These are phyloP conservation scores for Miscanthus lutarioriparius DNA, from an alignment of 176 grass and related monocot species.

Conservation along the genomic window DNA sequence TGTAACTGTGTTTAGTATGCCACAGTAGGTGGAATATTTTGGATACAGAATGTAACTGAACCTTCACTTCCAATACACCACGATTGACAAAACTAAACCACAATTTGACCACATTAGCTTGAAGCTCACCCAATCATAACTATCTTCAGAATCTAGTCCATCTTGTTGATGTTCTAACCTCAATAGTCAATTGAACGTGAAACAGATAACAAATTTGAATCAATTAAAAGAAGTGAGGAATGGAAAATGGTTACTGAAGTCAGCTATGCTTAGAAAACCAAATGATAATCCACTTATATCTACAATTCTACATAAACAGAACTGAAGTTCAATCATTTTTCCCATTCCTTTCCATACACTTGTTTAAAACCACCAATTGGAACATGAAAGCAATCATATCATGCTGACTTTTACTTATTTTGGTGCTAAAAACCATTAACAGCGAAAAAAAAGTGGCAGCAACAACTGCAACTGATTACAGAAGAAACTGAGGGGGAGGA, in stretches of 20 bases:
- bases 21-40: not conserved
- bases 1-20: not conserved
- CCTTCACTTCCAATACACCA: not conserved
- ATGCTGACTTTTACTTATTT: not conserved
- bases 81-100: not conserved
- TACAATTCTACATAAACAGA: not conserved
- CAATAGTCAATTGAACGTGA: not conserved
- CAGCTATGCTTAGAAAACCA: not conserved
- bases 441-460: not conserved
- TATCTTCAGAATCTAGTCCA: slow-evolving; percentile 1
- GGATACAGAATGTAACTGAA: not conserved
- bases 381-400: not conserved
- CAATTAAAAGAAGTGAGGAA: slow-evolving; percentile 1
- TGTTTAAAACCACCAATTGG: not conserved
- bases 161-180: not conserved
- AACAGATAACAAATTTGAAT: not conserved
- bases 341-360: not conserved
- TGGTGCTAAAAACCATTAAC: not conserved
- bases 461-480: not conserved
- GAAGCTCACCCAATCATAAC: not conserved
- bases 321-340: not conserved
- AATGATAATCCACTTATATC: not conserved
- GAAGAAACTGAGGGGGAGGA: slow-evolving; percentile 10
- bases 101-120: not conserved
- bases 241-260: not conserved